Evolutionary conservation across 2,329 filamentous ascomycete genomes (phyloP).

Genomic region (Hypoxylon sp.): DNA sequence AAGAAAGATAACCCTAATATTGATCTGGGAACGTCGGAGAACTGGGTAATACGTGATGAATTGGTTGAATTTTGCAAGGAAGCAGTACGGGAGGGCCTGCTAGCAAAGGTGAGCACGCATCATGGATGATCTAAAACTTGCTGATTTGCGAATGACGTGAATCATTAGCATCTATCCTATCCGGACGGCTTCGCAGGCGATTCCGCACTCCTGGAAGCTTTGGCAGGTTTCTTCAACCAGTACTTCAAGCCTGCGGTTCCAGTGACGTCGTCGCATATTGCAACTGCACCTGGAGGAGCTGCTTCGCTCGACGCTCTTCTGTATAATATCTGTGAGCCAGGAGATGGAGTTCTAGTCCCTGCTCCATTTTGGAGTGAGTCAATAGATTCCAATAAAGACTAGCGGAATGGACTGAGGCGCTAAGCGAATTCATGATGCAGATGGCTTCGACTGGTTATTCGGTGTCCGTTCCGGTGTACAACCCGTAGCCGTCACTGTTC

Average conservation of each 20-base stretch:
- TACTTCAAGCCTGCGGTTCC: slow-evolving; percentile 25
- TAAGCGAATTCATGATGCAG: too few species aligned
- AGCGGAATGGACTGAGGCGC: too few species aligned
- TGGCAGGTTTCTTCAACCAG: slow-evolving; percentile 29
- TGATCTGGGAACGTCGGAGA: not conserved
- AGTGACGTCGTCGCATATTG: slow-evolving; percentile 17
- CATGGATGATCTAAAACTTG: too few species aligned
- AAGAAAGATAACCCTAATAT: not conserved
- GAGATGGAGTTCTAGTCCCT: slow-evolving; percentile 54
- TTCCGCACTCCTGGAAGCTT: slow-evolving; percentile 19
- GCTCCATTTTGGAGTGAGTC: slow-evolving; percentile 51
- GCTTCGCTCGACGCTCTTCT: slow-evolving; percentile 49
- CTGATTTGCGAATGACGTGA: too few species aligned
- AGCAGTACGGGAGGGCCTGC: slow-evolving; percentile 16
- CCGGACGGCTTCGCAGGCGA: slow-evolving; percentile 34
- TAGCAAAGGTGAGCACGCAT: not conserved
- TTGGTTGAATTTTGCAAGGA: not conserved
- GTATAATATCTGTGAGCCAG: slow-evolving; percentile 54
- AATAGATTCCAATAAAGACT: too few species aligned
- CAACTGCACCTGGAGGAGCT: slow-evolving; percentile 25
- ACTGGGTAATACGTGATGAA: not conserved
- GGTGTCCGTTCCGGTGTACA: not conserved
- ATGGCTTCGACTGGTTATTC: not conserved
- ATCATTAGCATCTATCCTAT: slow-evolving; percentile 39
- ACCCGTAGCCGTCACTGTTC: not conserved